Evolutionary conservation across 2,329 filamentous ascomycete genomes (phyloP), one percentile per base, ranked within the genome.

Genomic region (Phaeosphaeriaceae sp.): DNA sequence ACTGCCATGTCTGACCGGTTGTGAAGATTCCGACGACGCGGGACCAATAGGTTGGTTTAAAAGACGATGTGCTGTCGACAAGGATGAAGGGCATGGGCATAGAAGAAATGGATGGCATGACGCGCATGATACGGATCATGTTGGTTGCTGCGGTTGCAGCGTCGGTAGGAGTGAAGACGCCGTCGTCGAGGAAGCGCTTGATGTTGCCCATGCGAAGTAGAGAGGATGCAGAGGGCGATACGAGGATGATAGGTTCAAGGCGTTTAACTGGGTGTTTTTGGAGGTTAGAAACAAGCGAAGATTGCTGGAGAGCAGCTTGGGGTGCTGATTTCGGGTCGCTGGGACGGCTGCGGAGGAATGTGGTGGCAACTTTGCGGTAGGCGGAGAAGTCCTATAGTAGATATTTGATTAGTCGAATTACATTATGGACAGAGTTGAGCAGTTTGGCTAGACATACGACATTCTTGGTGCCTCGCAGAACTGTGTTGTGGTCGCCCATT

Each of bases 21-120:
- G 94, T 99, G 77, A 99, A 97, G 48, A 99, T 92, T 11, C 90
- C 94, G 1, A 97, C 94, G 6, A 99, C 89, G 42, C 92, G 87
- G 66, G 87, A 87, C 94, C 94, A 99, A 79, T 97, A 97, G 70
- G 97, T 92, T 0, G 94, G 94, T 73, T 96, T 96, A 83, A 99
- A 99, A 73, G 94, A 89, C 69, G 95, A 88, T 0, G 92, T 89
- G 15, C 87, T 88, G 73, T 99, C 94, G 45, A 97, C 93, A 32
- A 99, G 86, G 69, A 97, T 95, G 79, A 99, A 99, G 38, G 92
- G 90, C 67, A 94, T 85, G 1, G 91, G 87, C 13, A 88, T 86
- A 44, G 80, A 77, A 3, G 87, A 79, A 59, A 94, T 78, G 39
- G 78, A 77, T 47, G 88, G 89, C 60, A 97, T 83, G 15, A 83